These are phyloP conservation scores for Epichloe sylvatica DNA, from an alignment of 2,329 filamentous ascomycete species.

Conservation along the genomic window DNA sequence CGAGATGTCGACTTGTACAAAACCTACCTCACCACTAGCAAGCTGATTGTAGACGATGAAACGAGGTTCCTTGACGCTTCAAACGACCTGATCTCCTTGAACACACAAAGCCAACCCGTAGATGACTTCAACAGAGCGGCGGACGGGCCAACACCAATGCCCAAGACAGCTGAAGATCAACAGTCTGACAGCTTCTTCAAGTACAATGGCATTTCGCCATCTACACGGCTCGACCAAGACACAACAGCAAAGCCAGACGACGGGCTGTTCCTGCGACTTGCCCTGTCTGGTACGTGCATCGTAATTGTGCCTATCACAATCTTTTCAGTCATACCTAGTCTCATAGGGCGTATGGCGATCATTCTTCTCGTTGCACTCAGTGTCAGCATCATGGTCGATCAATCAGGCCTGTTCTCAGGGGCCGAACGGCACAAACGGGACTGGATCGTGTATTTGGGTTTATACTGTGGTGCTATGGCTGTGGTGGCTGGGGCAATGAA, in stretches of 20 bases:
- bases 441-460: conserved; percentile 15
- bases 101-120: conserved; percentile 3
- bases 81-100: conserved; percentile 38
- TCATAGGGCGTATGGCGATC: conserved; percentile 43
- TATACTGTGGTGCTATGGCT: conserved; percentile 25
- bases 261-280: conserved; percentile 1
- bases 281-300: conserved; percentile 10
- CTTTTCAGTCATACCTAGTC: conserved; percentile 42
- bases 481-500: conserved; percentile 6
- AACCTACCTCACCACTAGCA: conserved; percentile 38
- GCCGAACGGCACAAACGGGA: conserved; percentile 10
- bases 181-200: conserved; percentile 3
- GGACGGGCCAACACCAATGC: conserved; percentile 13
- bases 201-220: conserved; percentile 3
- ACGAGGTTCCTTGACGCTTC: conserved; percentile 42
- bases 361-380: conserved; percentile 37
- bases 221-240: neutral
- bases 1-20: conserved; percentile 35
- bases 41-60: conserved; percentile 45
- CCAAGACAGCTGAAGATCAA: conserved; percentile 6
- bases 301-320: conserved; percentile 44
- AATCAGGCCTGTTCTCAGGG: conserved; percentile 12
- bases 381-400: conserved; percentile 19
- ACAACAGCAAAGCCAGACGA: neutral
- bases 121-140: conserved; percentile 7